phyloP scores from a whole-genome alignment of 495 filamentous ascomycete genomes.

The Penicillium simplicissimum region DNA sequence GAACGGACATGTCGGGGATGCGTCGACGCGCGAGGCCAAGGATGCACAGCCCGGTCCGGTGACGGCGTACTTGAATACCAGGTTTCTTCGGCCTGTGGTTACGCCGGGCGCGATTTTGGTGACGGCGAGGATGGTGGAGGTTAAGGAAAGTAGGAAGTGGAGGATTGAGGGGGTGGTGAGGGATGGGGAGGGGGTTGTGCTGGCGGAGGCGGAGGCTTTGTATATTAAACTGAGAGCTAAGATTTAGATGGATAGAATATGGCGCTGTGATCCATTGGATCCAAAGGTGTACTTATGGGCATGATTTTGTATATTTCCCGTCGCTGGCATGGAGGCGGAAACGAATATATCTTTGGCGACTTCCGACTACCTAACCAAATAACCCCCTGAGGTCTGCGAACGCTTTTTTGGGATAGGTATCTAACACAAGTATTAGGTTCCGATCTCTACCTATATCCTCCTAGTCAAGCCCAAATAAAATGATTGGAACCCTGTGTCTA shows the following conservation, averaged over 20 bases:
- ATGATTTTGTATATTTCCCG: too few species aligned
- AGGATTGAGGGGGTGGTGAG: conserved; percentile 44
- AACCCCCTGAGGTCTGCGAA: too few species aligned
- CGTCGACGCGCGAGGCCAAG: neutral
- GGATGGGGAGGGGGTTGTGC: conserved; percentile 37
- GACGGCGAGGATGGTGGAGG: conserved; percentile 38
- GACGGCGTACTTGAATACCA: conserved; percentile 61
- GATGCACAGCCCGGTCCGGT: conserved; percentile 29
- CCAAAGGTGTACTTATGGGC: too few species aligned
- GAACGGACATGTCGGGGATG: conserved; percentile 9
- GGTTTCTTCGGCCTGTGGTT: conserved; percentile 52
- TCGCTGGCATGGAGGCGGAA: too few species aligned
- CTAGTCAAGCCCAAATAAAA: too few species aligned
- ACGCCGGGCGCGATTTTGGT: conserved; percentile 57
- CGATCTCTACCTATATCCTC: too few species aligned
- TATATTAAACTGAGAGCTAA: conserved; percentile 40
- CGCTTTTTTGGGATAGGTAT: too few species aligned
- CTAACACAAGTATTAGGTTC: too few species aligned
- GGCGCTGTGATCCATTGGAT: too few species aligned
- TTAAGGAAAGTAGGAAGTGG: conserved; percentile 47
- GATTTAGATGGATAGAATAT: conserved; percentile 22
- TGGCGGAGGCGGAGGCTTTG: conserved; percentile 49
- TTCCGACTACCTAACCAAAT: too few species aligned
- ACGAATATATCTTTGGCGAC: too few species aligned
- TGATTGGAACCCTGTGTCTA: too few species aligned